These are phyloP conservation scores for Cyberlindnera xylosilytica DNA, from an alignment of 805 yeast species.

Conservation along the genomic window DNA sequence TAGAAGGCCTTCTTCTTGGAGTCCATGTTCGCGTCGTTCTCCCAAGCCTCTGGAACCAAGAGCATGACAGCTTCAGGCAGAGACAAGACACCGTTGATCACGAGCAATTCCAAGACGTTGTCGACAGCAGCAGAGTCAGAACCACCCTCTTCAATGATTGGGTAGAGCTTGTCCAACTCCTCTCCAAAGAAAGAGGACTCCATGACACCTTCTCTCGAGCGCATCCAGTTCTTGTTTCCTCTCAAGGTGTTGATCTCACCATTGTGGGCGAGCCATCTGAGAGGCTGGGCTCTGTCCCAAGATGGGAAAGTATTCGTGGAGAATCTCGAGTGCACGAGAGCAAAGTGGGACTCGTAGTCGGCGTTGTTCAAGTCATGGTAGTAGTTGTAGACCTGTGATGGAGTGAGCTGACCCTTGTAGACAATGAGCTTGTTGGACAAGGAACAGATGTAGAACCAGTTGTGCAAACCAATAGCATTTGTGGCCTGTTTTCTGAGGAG, in stretches of 20 bases:
- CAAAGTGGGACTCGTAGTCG: slow-evolving; percentile 92
- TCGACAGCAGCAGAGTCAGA: slow-evolving; percentile 98
- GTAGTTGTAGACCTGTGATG: slow-evolving; percentile 92
- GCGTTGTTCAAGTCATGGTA: slow-evolving; percentile 90
- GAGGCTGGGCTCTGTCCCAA: slow-evolving; percentile 99
- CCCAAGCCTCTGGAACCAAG: slow-evolving; percentile 98
- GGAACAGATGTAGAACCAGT: slow-evolving; percentile 97
- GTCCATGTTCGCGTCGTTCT: slow-evolving; percentile 81
- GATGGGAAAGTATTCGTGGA: slow-evolving; percentile 98
- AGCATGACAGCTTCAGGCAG: slow-evolving; percentile 97
- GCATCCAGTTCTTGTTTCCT: slow-evolving; percentile 99
- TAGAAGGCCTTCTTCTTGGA: slow-evolving; percentile 91
- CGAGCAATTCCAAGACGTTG: slow-evolving; percentile 88
- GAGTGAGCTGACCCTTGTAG: slow-evolving; percentile 96
- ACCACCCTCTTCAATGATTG: slow-evolving; percentile 97
- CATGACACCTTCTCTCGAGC: slow-evolving; percentile 98
- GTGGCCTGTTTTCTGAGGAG: slow-evolving; percentile 86
- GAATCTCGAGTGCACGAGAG: slow-evolving; percentile 94
- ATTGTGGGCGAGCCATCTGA: slow-evolving; percentile 96
- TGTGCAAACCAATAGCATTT: slow-evolving; percentile 87
- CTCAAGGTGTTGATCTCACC: slow-evolving; percentile 97
- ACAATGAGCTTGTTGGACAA: slow-evolving; percentile 85
- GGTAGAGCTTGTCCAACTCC: slow-evolving; percentile 85
- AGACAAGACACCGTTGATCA: slow-evolving; percentile 86
- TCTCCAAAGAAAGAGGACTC: slow-evolving; percentile 83